These are phyloP conservation scores for Loxodes magnus DNA, from an alignment of 73 alveolate species.

Conservation along the genomic window DNA sequence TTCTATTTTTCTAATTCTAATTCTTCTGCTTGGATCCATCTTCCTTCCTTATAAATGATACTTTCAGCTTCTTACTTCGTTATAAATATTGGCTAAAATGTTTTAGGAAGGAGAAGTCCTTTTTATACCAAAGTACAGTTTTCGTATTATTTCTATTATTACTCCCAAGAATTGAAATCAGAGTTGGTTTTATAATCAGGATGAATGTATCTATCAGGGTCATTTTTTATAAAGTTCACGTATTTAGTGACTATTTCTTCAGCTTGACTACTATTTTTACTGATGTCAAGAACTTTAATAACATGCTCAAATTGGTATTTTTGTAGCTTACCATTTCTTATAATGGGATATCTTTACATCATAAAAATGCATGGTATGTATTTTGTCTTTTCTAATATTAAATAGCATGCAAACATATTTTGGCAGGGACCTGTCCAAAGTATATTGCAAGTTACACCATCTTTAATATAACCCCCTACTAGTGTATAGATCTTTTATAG, in stretches of 20 bases:
- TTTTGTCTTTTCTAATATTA: too few relatives aligned
- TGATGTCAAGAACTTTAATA: neutral
- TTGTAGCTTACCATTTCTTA: neutral
- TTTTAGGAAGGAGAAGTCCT: neutral
- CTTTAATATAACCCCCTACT: neutral
- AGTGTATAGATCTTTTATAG: too few relatives aligned
- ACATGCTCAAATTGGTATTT: neutral
- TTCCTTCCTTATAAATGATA: neutral
- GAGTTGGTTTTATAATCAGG: neutral
- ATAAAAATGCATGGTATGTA: too few relatives aligned
- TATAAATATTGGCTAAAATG: neutral
- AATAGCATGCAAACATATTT: constrained; percentile 1
- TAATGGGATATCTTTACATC: neutral
- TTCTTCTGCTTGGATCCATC: neutral
- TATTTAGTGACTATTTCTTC: neutral
- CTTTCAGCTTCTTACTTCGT: neutral
- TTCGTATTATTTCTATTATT: neutral
- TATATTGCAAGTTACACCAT: neutral
- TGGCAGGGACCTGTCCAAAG: constrained; percentile 5
- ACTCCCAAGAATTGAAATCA: neutral
- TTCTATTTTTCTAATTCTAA: neutral
- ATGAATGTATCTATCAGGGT: neutral
- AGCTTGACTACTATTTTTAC: neutral
- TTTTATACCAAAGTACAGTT: neutral
- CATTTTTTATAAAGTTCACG: neutral